Conservation (phyloP, 805 yeast species). For the Kregervanrija delftensis region DNA sequence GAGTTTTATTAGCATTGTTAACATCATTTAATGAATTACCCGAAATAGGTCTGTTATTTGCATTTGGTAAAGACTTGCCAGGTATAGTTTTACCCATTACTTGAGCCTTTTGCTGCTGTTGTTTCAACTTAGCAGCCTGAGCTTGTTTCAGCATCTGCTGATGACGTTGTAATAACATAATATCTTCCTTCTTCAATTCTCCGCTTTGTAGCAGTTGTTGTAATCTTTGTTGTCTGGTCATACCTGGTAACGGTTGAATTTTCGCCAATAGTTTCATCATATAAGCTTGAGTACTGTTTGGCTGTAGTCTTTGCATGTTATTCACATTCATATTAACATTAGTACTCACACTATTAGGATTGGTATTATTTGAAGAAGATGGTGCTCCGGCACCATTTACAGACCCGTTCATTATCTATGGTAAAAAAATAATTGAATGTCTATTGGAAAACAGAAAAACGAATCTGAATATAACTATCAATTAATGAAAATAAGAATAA, state of each 20-base stretch:
- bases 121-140: slow-evolving; percentile 17
- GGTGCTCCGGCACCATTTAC: slow-evolving; percentile 6
- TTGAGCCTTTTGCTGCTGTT: slow-evolving; percentile 7
- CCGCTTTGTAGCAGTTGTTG: slow-evolving; percentile 27
- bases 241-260: slow-evolving; percentile 28
- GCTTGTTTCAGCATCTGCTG: slow-evolving; percentile 26
- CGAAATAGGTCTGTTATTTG: too few relatives aligned
- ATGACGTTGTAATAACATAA: slow-evolving; percentile 25
- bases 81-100: slow-evolving; percentile 6
- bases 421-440: too few relatives aligned
- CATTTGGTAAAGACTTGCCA: slow-evolving; percentile 2
- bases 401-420: slow-evolving; percentile 9
- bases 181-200: slow-evolving; percentile 26
- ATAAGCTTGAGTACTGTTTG: slow-evolving; percentile 16
- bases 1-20: too few relatives aligned
- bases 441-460: too few relatives aligned
- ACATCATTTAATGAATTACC: too few relatives aligned
- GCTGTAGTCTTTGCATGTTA: neutral
- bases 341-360: neutral
- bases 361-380: neutral
- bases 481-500: too few relatives aligned
- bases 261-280: slow-evolving; percentile 23
- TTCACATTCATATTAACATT: too few relatives aligned
- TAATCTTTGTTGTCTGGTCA: slow-evolving; percentile 27
- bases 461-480: too few relatives aligned